These are phyloP conservation scores for Cryptosporidium sp. DNA, from an alignment of 169 alveolate species.

Conservation along the genomic window DNA sequence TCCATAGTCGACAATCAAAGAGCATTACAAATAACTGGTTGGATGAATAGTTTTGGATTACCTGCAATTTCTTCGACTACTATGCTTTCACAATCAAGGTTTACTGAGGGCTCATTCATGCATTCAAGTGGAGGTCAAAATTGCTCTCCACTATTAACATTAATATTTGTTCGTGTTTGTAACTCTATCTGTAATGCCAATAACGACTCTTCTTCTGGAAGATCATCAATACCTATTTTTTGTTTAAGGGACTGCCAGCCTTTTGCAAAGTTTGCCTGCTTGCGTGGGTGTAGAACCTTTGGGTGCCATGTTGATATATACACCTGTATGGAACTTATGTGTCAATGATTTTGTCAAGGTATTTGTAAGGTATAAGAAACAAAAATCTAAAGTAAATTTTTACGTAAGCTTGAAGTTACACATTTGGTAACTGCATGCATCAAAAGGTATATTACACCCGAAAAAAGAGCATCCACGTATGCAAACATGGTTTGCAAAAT, in stretches of 20 bases:
- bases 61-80: conserved; percentile 17
- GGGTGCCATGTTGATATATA: conserved; percentile 59
- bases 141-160: conserved; percentile 57
- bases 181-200: conserved; percentile 58
- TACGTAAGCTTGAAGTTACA: conserved; percentile 16
- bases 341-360: conserved; percentile 5
- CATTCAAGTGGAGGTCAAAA: conserved; percentile 14
- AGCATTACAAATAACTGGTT: conserved; percentile 30
- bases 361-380: neutral
- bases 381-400: neutral
- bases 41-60: conserved; percentile 26
- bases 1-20: neutral
- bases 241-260: conserved; percentile 65
- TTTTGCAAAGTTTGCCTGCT: conserved; percentile 52
- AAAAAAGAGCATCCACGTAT: conserved; percentile 18
- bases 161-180: conserved; percentile 63
- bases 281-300: conserved; percentile 65
- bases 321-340: conserved; percentile 67
- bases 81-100: conserved; percentile 30
- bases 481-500: conserved; percentile 51
- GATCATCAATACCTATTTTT: conserved; percentile 41
- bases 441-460: conserved; percentile 39
- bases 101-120: conserved; percentile 51
- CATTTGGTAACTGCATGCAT: conserved; percentile 59
- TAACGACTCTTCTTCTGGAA: conserved; percentile 64